A percentile compares a stretch with the other conserved stretches of the same genome.
phyloP scores from a whole-genome alignment of 257 asterid species.

The Asclepias syriaca region DNA sequence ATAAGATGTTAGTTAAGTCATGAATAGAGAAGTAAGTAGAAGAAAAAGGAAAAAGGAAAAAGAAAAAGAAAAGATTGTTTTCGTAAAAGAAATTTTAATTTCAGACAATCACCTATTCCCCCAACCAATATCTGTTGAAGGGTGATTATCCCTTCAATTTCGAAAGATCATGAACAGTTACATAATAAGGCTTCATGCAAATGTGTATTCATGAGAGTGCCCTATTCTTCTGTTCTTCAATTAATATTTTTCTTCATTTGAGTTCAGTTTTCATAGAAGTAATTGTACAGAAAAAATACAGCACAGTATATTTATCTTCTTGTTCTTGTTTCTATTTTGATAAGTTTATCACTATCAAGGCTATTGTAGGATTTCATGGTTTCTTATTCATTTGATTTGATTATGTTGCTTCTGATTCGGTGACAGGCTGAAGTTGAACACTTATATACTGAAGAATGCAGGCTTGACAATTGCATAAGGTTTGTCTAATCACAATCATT shows the following conservation, averaged over 20 bases:
- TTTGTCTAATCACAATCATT: conserved; percentile 17
- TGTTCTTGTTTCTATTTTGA: too few species aligned
- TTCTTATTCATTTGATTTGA: not conserved
- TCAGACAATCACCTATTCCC: not conserved
- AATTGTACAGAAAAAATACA: too few species aligned
- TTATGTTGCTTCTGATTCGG: conserved; percentile 10
- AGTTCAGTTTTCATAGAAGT: too few species aligned
- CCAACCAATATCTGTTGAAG: not conserved
- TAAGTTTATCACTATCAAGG: too few species aligned
- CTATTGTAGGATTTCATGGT: not conserved
- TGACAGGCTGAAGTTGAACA: conserved; percentile 58
- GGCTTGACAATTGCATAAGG: conserved; percentile 70
- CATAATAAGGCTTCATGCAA: not conserved
- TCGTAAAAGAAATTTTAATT: not conserved
- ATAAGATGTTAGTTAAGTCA: not conserved
- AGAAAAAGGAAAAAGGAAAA: not conserved
- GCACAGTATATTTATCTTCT: too few species aligned
- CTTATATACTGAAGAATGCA: conserved; percentile 46
- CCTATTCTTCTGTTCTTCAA: too few species aligned
- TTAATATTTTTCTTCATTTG: too few species aligned
- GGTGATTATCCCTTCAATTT: not conserved
- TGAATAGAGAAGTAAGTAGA: not conserved
- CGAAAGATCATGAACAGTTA: not conserved
- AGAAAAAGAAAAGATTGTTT: not conserved
- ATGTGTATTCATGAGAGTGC: not conserved